Evolutionary conservation across 1,139 yeast species (phyloP), one percentile per base, ranked within the genome.

Genomic region (Pichia sp.): DNA sequence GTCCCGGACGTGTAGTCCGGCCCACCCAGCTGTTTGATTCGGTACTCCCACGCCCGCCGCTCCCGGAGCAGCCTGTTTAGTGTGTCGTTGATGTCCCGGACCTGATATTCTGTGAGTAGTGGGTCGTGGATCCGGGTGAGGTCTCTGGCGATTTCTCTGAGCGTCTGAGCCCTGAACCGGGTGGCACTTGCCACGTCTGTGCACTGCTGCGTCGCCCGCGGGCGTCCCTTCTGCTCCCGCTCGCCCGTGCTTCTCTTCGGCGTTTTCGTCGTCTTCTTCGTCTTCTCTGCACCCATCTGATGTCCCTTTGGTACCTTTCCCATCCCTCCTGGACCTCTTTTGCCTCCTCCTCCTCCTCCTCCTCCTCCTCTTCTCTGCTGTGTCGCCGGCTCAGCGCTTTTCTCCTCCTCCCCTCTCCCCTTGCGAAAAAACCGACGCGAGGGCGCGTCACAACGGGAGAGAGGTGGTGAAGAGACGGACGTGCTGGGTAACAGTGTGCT

Each of bases 51-150:
- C 1, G 87, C 78, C 49, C 76, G 71, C 62, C 83, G 82, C 67
- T 90, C 95, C 47, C 79, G 76, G 71, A 85, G 76, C 30, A 88
- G 72, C 55, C 77, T 77, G 66, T 90, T 92, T 57, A 90, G 73
- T 53, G 82, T 84, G 62, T 88, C 96, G 64, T 90, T 92, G 41
- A 87, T 66, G 50, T 86, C 95, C 49, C 95, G 72, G 1, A 90
- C 70, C 62, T 85, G 87, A 45, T 72, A 71, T 40, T 84, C 90
- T 10, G 80, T 77, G 29, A 85, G 64, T 8, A 81, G 70, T 0
- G 73, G 70, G 65, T 90, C 96, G 57, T 86, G 86, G 42, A 90
- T 81, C 62, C 81, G 72, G 4, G 86, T 76, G 46, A 87, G 72
- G 60, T 23, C 76, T 72, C 31, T 86, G 79, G 55, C 89, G 81